Base-by-base conservation (phyloP, 352 stramenopile species). In the Globisporangium polare region DNA sequence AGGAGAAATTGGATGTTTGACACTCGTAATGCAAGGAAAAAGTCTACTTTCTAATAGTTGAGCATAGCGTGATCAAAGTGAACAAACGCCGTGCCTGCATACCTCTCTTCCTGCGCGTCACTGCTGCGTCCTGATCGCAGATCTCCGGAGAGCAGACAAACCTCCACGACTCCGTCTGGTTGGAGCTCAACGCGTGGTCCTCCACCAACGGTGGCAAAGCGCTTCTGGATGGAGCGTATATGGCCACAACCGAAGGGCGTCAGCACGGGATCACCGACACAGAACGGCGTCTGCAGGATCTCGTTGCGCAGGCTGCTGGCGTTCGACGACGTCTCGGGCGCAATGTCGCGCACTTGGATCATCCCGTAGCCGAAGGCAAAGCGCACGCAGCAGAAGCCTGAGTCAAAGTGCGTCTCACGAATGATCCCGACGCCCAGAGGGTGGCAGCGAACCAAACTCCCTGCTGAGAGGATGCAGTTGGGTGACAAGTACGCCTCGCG, bases 221-320 rank as follows among this genome's bases (percentile, higher is more conserved):
- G 49, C 49, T 55, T 55, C 9, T 61, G 31, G 24, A 86, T 77
- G 5, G 65, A 75, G 46, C 68, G 59, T 3, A 88, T 68, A 37
- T 69, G 55, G 12, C 83, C 83, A 42, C 71, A 83, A 6, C 85
- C 85, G 54, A 92, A 92, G 27, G 80, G 78, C 2, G 85, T 92
- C 33, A 81, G 42, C n/a, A 94, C 82, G 0, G 78, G 77, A 59
- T 94, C 85, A 5, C 77, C 72, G 5, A 83, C 58, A 17, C 62
- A 66, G 46, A 85, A 79, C 0, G 62, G 51, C 45, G 53, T 61
- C 13, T 63, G 39, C 33, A 74, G 63, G 26, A 77, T 55, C 35
- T 68, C 33, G 18, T 42, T 45, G n/a, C 67, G 72, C 35, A 72
- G 53, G 22, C 66, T 33, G 12, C 52, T 57, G 53, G 27, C 60